Base-by-base conservation (phyloP, 257 asterid species). In the Coffea canephora region DNA sequence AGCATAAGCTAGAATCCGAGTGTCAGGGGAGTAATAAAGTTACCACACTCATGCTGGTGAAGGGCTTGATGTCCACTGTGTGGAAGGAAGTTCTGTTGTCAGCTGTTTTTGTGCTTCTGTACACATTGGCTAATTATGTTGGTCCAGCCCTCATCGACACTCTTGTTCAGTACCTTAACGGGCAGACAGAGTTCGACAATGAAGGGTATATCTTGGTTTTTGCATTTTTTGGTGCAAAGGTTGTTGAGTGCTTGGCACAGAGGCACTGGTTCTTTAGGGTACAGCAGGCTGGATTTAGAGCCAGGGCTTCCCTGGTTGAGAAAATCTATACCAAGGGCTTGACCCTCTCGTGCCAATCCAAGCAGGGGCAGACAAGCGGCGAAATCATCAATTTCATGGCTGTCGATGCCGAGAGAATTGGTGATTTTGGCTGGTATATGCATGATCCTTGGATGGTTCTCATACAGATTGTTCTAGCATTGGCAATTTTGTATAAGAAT, bases 391-490 rank as follows among this genome's bases (percentile, higher is more conserved):
- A 95, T 84, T 86, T 85, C 62, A 95, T 95, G 99, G 78, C 97
- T 0, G 93, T 95, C 34, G 99, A 93, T 83, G 99, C 97, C 0
- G 97, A 91, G 85, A 85, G 97, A 84, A 88, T 95, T 52, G 93
- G 94, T 13, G 97, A 91, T 7, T 95, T 93, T 41, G 86, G 91
- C 55, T 93, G 97, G 99, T 95, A 91, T 69, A 65, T 95, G 87
- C 98, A 95, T 84, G 97, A 90, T 79, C 91, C 97, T 1, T 95
- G 99, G 99, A 84, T 87, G 91, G 92, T 91, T 57, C 1, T 89
- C 39, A 0, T 95, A 49, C 96, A 95, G 75, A 89, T 95, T 9
- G 85, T 66, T 43, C 76, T 95, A 68, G 99, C 99, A 0, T 84
- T 93, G 69, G 66, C 77, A 2, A 85, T 95, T 75, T 84, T 95